Evolutionary conservation across 23 red algal species (phyloP).

Genomic region (Cyanidiococcus yangmingshanensis): DNA sequence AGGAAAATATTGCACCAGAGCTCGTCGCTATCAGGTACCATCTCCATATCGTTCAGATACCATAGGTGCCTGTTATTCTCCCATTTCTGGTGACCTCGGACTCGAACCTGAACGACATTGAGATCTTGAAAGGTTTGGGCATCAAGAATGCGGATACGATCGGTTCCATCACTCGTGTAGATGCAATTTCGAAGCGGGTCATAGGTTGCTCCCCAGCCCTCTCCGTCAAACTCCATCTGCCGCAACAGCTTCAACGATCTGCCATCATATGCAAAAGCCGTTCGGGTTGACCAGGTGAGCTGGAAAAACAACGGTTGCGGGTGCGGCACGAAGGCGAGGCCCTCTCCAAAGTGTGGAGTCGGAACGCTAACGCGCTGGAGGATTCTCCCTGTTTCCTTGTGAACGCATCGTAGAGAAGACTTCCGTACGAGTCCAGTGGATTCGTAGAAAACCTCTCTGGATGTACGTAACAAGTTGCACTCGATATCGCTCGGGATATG

Average conservation of each 20-base stretch:
- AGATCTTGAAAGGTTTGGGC: background rate
- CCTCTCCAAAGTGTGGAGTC: conserved; percentile 6
- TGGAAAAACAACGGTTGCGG: background rate
- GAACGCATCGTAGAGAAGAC: background rate
- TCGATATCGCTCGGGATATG: background rate
- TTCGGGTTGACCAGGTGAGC: conserved; percentile 3
- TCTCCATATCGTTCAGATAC: conserved; percentile 15
- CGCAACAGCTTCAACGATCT: background rate
- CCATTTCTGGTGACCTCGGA: background rate
- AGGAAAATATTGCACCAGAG: conserved; percentile 18
- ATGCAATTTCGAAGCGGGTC: background rate
- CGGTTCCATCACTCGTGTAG: conserved; percentile 14
- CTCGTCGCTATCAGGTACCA: conserved; percentile 1
- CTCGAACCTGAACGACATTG: background rate
- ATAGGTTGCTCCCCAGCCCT: conserved; percentile 14
- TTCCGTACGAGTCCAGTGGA: conserved; percentile 1
- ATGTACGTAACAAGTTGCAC: background rate
- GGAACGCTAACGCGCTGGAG: background rate
- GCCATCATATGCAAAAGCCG: background rate
- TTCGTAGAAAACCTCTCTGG: conserved; percentile 2
- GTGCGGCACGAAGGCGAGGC: background rate
- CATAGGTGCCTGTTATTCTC: background rate
- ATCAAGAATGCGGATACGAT: background rate
- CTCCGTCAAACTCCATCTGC: background rate
- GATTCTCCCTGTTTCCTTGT: background rate